These are phyloP conservation scores for Microdochium nivale DNA, from an alignment of 2,329 filamentous ascomycete genomes.

Conservation along the genomic window DNA sequence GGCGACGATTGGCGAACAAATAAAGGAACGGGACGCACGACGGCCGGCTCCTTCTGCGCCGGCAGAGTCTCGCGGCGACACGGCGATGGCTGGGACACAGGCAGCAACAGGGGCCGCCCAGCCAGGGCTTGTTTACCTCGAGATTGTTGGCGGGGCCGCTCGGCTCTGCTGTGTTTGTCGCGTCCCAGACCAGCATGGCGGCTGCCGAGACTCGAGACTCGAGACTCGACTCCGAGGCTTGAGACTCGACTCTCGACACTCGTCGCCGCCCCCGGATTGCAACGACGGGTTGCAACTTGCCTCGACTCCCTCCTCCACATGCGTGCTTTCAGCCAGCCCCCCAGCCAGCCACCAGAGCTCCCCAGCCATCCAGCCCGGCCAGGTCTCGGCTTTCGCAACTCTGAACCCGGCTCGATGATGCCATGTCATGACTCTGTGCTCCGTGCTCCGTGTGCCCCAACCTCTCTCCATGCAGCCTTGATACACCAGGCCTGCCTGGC, in stretches of 20 bases:
- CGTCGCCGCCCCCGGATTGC: background rate
- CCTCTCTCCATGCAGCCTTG: too few relatives aligned
- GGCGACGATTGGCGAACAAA: conserved; percentile 17
- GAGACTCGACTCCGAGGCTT: background rate
- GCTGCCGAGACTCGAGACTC: background rate
- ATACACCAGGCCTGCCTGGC: background rate
- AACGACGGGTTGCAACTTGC: background rate
- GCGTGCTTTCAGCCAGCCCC: too few relatives aligned
- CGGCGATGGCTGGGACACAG: background rate
- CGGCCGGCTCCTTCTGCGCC: background rate
- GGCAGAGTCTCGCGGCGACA: background rate
- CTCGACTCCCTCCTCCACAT: too few relatives aligned
- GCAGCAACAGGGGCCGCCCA: background rate
- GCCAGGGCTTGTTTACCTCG: background rate
- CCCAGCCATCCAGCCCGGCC: too few relatives aligned
- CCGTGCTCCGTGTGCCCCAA: too few relatives aligned
- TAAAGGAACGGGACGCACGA: conserved; percentile 1
- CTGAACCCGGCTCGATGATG: too few relatives aligned
- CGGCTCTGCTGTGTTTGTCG: background rate
- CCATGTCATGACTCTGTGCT: background rate
- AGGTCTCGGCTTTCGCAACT: background rate
- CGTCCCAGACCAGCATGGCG: background rate
- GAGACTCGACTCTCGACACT: too few relatives aligned
- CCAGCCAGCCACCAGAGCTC: too few relatives aligned
- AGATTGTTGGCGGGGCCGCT: background rate